Conservation (phyloP, 352 stramenopile species). For the Phytophthora pisi region DNA sequence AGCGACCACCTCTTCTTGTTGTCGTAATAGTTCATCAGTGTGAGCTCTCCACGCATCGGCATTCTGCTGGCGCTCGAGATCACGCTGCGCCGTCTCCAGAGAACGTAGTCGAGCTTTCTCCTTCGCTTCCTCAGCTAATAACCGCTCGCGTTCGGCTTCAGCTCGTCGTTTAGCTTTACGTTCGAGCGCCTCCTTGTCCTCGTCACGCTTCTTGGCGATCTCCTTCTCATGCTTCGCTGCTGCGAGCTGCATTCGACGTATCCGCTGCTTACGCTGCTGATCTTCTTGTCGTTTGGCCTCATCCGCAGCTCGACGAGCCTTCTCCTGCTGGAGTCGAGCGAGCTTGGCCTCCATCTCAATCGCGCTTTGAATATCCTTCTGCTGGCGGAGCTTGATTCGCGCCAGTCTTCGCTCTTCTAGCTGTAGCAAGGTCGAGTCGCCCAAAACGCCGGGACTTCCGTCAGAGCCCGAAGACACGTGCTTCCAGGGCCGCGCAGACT, state of each 20-base stretch:
- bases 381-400: conserved; percentile 72
- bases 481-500: conserved; percentile 39
- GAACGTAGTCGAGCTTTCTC: conserved; percentile 43
- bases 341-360: conserved; percentile 83
- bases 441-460: conserved; percentile 10
- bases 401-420: conserved; percentile 66
- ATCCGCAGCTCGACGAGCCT: conserved; percentile 52
- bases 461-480: background rate
- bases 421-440: conserved; percentile 62
- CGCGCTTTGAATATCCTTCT: conserved; percentile 74
- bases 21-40: conserved; percentile 62
- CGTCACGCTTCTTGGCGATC: conserved; percentile 64
- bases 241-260: conserved; percentile 51
- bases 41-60: conserved; percentile 73
- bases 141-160: conserved; percentile 59
- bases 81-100: conserved; percentile 49
- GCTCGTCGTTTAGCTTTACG: conserved; percentile 40
- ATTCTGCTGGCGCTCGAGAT: conserved; percentile 65
- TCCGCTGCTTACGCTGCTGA: conserved; percentile 57
- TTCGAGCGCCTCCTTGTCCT: conserved; percentile 58
- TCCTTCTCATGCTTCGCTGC: conserved; percentile 67
- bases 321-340: conserved; percentile 69
- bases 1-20: conserved; percentile 65
- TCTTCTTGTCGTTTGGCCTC: conserved; percentile 66
- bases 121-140: conserved; percentile 49